Evolutionary conservation across 441 rosid genomes (phyloP).

Genomic region (Lepidium campestre): DNA sequence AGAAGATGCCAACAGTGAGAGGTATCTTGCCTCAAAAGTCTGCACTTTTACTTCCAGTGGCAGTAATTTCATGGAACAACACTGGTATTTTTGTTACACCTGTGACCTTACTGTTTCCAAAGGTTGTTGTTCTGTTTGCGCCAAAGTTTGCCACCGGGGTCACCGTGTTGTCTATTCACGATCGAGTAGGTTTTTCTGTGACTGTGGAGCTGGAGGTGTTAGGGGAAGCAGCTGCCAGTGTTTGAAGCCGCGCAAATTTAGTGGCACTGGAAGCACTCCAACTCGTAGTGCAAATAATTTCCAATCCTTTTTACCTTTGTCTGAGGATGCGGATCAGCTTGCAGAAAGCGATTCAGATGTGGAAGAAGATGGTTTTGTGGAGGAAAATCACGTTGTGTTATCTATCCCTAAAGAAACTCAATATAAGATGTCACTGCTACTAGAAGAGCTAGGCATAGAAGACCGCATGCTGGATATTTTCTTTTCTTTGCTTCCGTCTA

Average conservation of each 20-base stretch:
- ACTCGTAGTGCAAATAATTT: slow-evolving; percentile 55
- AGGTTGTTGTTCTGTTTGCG: slow-evolving; percentile 99
- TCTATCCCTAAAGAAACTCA: slow-evolving; percentile 77
- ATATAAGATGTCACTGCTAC: slow-evolving; percentile 56
- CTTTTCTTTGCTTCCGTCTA: slow-evolving; percentile 70
- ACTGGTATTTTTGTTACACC: slow-evolving; percentile 99
- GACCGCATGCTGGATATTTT: slow-evolving; percentile 72
- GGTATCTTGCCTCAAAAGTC: slow-evolving; percentile 90
- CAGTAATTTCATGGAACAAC: slow-evolving; percentile 99
- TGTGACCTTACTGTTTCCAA: slow-evolving; percentile 98
- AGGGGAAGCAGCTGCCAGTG: slow-evolving; percentile 99
- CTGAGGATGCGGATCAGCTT: slow-evolving; percentile 88
- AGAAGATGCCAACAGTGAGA: slow-evolving; percentile 91
- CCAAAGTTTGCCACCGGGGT: slow-evolving; percentile 99
- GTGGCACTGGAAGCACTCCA: slow-evolving; percentile 58
- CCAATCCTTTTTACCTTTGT: slow-evolving; percentile 74
- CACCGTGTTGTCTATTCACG: slow-evolving; percentile 99
- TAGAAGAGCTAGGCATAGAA: slow-evolving; percentile 88
- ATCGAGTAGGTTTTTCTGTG: slow-evolving; percentile 97
- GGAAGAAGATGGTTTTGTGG: slow-evolving; percentile 74
- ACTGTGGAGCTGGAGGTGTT: slow-evolving; percentile 99
- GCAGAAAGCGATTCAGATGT: slow-evolving; percentile 93
- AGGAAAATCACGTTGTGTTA: slow-evolving; percentile 54
- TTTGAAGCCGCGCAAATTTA: slow-evolving; percentile 94
- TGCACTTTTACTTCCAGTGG: slow-evolving; percentile 99